A percentile compares a stretch with the other conserved stretches of the same genome.
Conservation (phyloP, 208 protist genomes). For the Crithidia mellificae region DNA sequence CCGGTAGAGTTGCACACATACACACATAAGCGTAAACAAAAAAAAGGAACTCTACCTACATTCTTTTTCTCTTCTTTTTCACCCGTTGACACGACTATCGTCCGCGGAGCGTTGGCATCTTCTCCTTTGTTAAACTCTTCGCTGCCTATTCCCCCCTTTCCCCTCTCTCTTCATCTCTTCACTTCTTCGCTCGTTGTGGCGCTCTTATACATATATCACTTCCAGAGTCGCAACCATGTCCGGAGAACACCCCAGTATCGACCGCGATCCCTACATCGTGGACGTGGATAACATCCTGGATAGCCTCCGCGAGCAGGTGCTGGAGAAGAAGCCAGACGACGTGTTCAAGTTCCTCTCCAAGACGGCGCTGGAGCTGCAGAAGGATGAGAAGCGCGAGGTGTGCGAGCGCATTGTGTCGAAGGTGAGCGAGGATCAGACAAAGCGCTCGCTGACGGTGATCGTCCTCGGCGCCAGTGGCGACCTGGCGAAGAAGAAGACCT, state of each 20-base stretch:
- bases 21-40: no score
- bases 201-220: neutral
- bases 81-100: neutral
- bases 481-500: slow-evolving; percentile 93
- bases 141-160: neutral
- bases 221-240: slow-evolving; percentile 10
- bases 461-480: slow-evolving; percentile 91
- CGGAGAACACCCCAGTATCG: slow-evolving; percentile 13
- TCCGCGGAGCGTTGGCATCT: neutral
- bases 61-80: slow-evolving; percentile 18
- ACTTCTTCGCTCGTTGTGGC: slow-evolving; percentile 17
- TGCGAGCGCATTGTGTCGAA: slow-evolving; percentile 59
- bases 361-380: slow-evolving; percentile 41
- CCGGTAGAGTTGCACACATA: slow-evolving; percentile 2
- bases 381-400: slow-evolving; percentile 10
- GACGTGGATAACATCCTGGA: slow-evolving; percentile 76
- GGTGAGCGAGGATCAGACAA: slow-evolving; percentile 50
- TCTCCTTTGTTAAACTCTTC: neutral
- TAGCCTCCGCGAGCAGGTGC: slow-evolving; percentile 48
- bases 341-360: slow-evolving; percentile 54
- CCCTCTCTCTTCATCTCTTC: neutral
- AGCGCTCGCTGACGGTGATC: slow-evolving; percentile 74
- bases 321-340: slow-evolving; percentile 58
- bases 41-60: slow-evolving; percentile 10
- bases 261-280: slow-evolving; percentile 40